These are phyloP conservation scores for Globisporangium echinulatum DNA, from an alignment of 352 stramenopile species.

Conservation along the genomic window DNA sequence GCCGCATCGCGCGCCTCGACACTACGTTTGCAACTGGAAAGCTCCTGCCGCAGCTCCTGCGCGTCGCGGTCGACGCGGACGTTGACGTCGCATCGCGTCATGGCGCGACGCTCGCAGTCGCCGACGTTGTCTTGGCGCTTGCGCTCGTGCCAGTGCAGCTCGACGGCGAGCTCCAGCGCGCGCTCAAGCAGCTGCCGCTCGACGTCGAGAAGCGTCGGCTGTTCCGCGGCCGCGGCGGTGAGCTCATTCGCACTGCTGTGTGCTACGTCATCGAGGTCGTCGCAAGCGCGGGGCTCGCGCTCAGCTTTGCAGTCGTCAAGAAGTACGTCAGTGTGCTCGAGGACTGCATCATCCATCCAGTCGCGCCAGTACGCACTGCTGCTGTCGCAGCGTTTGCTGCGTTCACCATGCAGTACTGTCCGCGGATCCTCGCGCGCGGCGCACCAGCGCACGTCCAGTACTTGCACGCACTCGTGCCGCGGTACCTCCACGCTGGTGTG, in stretches of 20 bases:
- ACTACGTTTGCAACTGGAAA: conserved; percentile 50
- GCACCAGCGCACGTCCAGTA: conserved; percentile 36
- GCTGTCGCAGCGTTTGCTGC: conserved; percentile 84
- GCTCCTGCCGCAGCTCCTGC: conserved; percentile 84
- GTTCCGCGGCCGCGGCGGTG: conserved; percentile 94
- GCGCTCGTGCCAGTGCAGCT: conserved; percentile 48
- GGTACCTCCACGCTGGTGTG: conserved; percentile 51
- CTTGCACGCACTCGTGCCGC: conserved; percentile 41
- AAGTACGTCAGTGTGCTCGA: conserved; percentile 73
- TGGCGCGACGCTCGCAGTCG: conserved; percentile 89
- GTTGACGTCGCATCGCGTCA: conserved; percentile 91
- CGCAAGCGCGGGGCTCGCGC: conserved; percentile 31
- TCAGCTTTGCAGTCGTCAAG: conserved; percentile 65
- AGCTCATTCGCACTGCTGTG: conserved; percentile 92
- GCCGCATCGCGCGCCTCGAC: conserved; percentile 82
- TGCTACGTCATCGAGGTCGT: conserved; percentile 95
- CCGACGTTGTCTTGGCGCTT: conserved; percentile 70
- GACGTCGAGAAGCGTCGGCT: conserved; percentile 93
- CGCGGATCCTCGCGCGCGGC: conserved; percentile 51
- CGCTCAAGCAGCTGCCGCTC: conserved; percentile 66
- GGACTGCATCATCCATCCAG: conserved; percentile 93
- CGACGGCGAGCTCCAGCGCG: conserved; percentile 60
- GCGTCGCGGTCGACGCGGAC: conserved; percentile 69
- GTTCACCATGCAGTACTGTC: conserved; percentile 88
- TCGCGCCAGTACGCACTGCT: conserved; percentile 86